phyloP scores from a whole-genome alignment of 257 asterid genomes.

The Solanum sitiens region DNA sequence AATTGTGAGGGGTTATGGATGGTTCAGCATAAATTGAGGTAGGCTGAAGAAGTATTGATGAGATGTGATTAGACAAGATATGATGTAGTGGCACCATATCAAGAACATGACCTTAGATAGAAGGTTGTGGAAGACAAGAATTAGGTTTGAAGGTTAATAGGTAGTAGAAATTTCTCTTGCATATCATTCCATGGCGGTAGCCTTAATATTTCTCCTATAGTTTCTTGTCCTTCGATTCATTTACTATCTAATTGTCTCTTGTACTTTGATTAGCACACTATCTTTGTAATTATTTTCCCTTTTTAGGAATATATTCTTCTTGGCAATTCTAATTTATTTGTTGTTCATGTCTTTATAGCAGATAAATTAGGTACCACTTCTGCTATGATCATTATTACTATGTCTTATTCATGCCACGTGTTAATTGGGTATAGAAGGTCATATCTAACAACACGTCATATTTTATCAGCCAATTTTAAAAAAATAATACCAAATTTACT shows the following conservation, averaged over 20 bases:
- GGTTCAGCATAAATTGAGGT: neutral
- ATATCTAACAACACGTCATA: too few relatives aligned
- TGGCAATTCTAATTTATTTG: neutral
- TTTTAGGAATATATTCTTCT: too few relatives aligned
- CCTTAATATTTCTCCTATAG: neutral
- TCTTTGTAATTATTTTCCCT: too few relatives aligned
- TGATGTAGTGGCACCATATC: neutral
- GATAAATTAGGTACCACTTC: neutral
- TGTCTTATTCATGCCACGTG: too few relatives aligned
- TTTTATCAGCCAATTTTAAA: too few relatives aligned
- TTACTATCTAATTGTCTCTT: neutral
- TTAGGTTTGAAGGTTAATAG: neutral
- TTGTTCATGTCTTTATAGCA: neutral
- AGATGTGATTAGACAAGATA: neutral
- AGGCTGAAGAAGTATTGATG: neutral
- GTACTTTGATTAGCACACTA: neutral
- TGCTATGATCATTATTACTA: neutral
- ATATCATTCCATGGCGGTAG: neutral
- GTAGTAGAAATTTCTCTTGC: neutral
- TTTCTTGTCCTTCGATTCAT: neutral
- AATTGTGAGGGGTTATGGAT: neutral
- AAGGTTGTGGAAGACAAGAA: neutral
- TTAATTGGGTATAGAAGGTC: too few relatives aligned
- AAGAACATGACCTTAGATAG: neutral
- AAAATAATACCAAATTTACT: too few relatives aligned